phyloP scores from a whole-genome alignment of 2,329 filamentous ascomycete genomes.

The Metarhizium robertsii region DNA sequence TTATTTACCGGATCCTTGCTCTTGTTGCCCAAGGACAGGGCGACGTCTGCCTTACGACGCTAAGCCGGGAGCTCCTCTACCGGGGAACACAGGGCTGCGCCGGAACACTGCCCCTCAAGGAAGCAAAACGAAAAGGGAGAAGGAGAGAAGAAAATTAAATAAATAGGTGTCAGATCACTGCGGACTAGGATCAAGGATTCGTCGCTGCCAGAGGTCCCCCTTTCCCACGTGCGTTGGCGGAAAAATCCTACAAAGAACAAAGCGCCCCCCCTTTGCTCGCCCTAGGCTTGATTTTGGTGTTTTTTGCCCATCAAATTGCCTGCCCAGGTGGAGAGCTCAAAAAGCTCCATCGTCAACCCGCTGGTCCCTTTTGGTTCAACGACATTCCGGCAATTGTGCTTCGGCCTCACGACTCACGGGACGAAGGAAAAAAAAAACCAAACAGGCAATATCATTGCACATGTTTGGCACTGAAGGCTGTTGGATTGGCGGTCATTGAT shows the following conservation, averaged over 20 bases:
- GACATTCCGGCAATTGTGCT: too few relatives aligned
- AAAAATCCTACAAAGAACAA: neutral
- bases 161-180: neutral
- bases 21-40: slow-evolving; percentile 1
- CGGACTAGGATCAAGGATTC: neutral
- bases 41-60: neutral
- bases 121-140: neutral
- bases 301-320: too few relatives aligned
- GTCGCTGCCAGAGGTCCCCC: neutral
- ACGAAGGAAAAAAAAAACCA: too few relatives aligned
- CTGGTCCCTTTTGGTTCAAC: too few relatives aligned
- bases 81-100: too few relatives aligned
- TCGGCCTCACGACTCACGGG: too few relatives aligned
- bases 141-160: neutral
- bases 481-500: too few relatives aligned
- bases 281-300: neutral
- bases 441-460: too few relatives aligned
- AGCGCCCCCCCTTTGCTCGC: neutral
- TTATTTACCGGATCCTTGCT: slow-evolving; percentile 3
- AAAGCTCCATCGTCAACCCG: too few relatives aligned
- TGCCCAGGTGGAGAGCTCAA: too few relatives aligned
- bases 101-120: too few relatives aligned
- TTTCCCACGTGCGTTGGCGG: neutral
- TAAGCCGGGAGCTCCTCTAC: neutral
- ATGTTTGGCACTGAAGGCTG: too few relatives aligned